Evolutionary conservation across 805 yeast species (phyloP), one percentile per base, ranked within the genome.

Genomic region (Zygotorulaspora danielsina): DNA sequence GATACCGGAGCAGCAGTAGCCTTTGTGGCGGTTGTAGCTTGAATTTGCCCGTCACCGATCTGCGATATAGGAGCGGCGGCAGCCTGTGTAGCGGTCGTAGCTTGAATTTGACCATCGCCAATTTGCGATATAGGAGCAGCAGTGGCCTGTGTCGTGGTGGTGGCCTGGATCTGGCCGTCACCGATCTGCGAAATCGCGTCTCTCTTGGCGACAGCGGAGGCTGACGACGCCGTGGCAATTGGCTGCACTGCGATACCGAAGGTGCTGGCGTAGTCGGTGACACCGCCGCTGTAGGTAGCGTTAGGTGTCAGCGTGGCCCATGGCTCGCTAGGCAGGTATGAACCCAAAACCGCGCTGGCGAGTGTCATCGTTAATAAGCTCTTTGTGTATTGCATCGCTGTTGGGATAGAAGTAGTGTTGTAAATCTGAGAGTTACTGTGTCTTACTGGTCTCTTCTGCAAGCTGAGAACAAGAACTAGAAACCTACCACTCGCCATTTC

Each of bases 31-130:
- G 70, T 60, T 19, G 69, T 52, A 35, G 55, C 59, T 39, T 55
- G 82, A 53, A 76, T 67, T 63, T 78, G 82, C 56, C 82, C 82
- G 50, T 78, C 83, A 53, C 72, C 72, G 45, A 78, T 78, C 62
- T 75, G 57, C 36, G 57, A 53, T 11, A 45, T 53, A 25, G 53
- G 53, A 21, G 59, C 55, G 37, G 66, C 61, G 16, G 59, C 49
- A 20, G 51, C 39, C 44, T 67, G 32, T 34, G 49, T 42, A 38
- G 45, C 45, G 34, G 68, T 64, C 35, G 72, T 41, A 41, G 75
- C 72, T 39, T 52, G 61, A 34, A 55, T 49, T 44, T 55, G 61
- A 44, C 57, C 66, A 17, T 53, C 58, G 32, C 51, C 55, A 34
- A 53, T 58, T 47, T 57, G 61, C 34, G 61, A 55, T 16, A 55